Evolutionary conservation across 495 filamentous ascomycete species (phyloP), one percentile per base, ranked within the genome.

Genomic region (Lineolata rhizophorae): DNA sequence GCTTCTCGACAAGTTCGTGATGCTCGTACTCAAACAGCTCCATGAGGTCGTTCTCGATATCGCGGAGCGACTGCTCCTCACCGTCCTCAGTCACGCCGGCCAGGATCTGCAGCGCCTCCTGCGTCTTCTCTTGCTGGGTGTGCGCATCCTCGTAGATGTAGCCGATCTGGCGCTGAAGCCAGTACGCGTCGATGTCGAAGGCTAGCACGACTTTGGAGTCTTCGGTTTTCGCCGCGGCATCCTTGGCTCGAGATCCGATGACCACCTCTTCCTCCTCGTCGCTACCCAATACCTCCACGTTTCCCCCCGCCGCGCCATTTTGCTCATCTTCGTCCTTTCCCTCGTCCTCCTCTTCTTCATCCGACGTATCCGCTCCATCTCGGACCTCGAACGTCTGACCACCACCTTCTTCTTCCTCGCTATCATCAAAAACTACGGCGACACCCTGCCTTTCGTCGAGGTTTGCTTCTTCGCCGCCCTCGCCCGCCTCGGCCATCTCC

Each of bases 31-130:
- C 84, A 39, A 99, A 92, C 0, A 95, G 67, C 44, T 94, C 90
- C 74, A 94, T 94, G 31, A 99, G 57, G 32, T 95, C 90, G 47
- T 99, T 99, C 48, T 99, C 87, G 38, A 93, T 81, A 40, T 99
- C 85, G 39, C 84, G 72, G 14, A 92, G 56, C 8, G 76, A 64
- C 43, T 71, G 78, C 41, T 84, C 78, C 34, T 82, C 72, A 8
- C 72, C 50, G 40, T 90, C 76, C 20, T 90, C 83, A 1, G 70
- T 60, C 18, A 67, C 59, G 3, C 72, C 79, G 19, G 70, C 70
- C 13, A 99, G 60, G 25, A 87, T 84, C 19, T 76, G 67, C 13
- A 95, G 60, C 0, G 78, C 82, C 38, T 76, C 60, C 27, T 67
- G 59, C 1, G 87, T 81, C 51, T 93, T 93, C 40, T 81, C 76